Base-by-base conservation (phyloP, 371 early-diverging fungal species). In the Gilbertella persicaria region DNA sequence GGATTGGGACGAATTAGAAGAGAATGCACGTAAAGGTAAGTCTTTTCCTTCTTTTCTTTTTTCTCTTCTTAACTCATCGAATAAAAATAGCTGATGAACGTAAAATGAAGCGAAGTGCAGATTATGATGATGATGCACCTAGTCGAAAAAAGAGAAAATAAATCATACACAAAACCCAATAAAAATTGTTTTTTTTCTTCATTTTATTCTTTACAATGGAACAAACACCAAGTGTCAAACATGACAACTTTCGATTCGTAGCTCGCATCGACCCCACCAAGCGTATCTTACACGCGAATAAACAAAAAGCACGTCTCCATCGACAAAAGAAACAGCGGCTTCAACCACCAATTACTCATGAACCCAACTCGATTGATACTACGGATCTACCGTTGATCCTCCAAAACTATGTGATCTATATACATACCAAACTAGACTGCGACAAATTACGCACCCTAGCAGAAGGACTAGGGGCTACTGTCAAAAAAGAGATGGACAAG, bases 1-100 rank as follows among this genome's bases (percentile, higher is more conserved):
- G 44, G 86, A 91, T 60, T 93, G 93, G 93, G 92, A 92, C 54
- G 87, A 82, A 43, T 71, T 90, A 28, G 93, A 93, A 58, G 86
- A 82, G 51, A 84, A 92, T 62, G 91, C 92, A 19, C 75, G 80
- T 56, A 73, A 77, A 60, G 78, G 80, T 82, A 71, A 62, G 39
- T 28, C 13, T 1, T 21, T 23, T 8, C 35, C 30, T 19, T 20
- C 5, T n/a, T 25, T 20, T 10, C 40, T 6, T 40, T 3, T 46
- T 13, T 58, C 43, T 49, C 37, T 45, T 33, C 5, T 28, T 33
- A 33, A n/a, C n/a, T n/a, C n/a, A n/a, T n/a, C n/a, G n/a, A n/a
- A n/a, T n/a, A n/a, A n/a, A n/a, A n/a, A 35, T 63, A 82, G 83
- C 83, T 53, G 83, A 83, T 51, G 83, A 83, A 50, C 77, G 79